Evolutionary conservation across 2,329 filamentous ascomycete genomes (phyloP), one percentile per base, ranked within the genome.

Genomic region (Thielaviopsis euricoi): DNA sequence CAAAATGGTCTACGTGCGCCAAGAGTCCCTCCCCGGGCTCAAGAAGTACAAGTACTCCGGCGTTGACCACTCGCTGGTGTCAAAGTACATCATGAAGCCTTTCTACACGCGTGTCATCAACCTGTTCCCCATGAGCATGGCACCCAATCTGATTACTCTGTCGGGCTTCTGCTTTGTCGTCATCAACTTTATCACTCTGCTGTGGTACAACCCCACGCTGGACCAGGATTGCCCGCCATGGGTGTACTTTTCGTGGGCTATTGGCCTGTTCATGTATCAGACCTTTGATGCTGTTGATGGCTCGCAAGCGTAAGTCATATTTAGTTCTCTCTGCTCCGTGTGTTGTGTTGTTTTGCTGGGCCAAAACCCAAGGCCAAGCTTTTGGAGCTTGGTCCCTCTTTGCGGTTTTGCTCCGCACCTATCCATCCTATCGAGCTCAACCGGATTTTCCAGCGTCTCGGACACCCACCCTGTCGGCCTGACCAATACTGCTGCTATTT

Each of bases 241-340:
- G 93, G 91, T 98, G 17, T 98, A 98, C 75, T 86, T 85, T 64
- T 86, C 82, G 66, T 98, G 90, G 87, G 85, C 90, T 3, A 71
- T 87, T 33, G 93, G 93, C 1, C 73, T 98, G 63, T 96, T 97
- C 69, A 71, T 97, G 55, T 98, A 98, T 71, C 93, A 98, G 78
- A 97, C 91, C 1, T 96, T 98, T 72, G 93, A 98, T 71, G 93
- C 91, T 1, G 89, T 97, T 25, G 93, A 98, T 71, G 93, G 93
- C 56, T 80, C 86, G 29, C 93, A 98, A 70, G 93, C 93, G 83
- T 89, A 76, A 69, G 86, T 79, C 62, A 37, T 52, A 10, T n/a
- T n/a, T 17, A 6, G n/a, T 19, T 26, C 43, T 40, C 19, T n/a
- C n/a, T n/a, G n/a, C n/a, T n/a, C n/a, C n/a, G n/a, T n/a, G n/a